These are phyloP conservation scores for Lumnitzera racemosa DNA, from an alignment of 345 rosid genomes.

Conservation along the genomic window DNA sequence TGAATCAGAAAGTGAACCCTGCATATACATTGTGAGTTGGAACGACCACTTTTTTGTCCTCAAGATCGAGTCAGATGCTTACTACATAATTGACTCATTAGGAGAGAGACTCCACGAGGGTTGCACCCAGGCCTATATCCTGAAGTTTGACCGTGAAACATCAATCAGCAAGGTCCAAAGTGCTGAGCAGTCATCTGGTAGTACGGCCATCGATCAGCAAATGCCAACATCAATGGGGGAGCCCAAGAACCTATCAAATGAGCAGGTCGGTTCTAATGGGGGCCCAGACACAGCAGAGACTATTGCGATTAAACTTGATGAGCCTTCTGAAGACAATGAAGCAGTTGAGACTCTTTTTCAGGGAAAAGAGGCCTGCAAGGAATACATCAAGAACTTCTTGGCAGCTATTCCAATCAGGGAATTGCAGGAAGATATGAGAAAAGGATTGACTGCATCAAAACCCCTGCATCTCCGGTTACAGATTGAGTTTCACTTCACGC, in stretches of 20 bases:
- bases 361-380: constrained; percentile 91
- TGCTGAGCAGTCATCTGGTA: constrained; percentile 9
- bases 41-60: constrained; percentile 93
- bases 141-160: constrained; percentile 62
- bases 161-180: constrained; percentile 35
- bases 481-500: constrained; percentile 78
- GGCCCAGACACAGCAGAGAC: constrained; percentile 13
- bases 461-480: constrained; percentile 81
- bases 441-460: constrained; percentile 57
- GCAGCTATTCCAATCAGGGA: constrained; percentile 94
- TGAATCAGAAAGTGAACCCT: constrained; percentile 46
- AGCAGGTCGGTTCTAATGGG: constrained; percentile 18
- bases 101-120: constrained; percentile 97
- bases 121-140: constrained; percentile 79
- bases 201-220: constrained; percentile 24
- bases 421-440: constrained; percentile 74
- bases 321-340: constrained; percentile 16
- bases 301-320: constrained; percentile 12
- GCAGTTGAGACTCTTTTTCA: constrained; percentile 42
- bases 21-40: constrained; percentile 84
- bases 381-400: constrained; percentile 85
- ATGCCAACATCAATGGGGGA: constrained; percentile 17
- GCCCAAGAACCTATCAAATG: constrained; percentile 16
- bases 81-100: constrained; percentile 79
- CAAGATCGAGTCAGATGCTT: constrained; percentile 69